Evolutionary conservation across 345 rosid genomes (phyloP).

Genomic region (Microcos paniculata): DNA sequence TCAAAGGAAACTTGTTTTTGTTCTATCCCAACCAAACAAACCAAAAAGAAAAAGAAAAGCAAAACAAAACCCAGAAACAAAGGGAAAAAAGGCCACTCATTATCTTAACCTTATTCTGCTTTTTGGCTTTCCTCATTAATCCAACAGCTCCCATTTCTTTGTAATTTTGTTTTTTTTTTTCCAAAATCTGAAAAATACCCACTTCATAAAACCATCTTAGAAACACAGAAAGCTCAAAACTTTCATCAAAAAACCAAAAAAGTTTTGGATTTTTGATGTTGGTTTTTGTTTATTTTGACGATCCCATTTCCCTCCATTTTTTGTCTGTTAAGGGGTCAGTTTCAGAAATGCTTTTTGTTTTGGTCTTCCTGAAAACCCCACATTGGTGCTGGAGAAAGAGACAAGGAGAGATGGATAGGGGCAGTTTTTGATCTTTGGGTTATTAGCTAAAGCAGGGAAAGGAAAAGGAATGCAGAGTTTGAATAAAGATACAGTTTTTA

Average conservation of each 20-base stretch:
- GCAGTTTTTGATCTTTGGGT: slow-evolving; percentile 9
- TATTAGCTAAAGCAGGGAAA: slow-evolving; percentile 22
- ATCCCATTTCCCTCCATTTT: slow-evolving; percentile 11
- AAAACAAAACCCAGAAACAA: slow-evolving; percentile 25
- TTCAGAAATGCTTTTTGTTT: slow-evolving; percentile 6
- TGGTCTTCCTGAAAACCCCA: slow-evolving; percentile 23
- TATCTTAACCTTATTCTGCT: slow-evolving; percentile 14
- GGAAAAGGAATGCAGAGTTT: slow-evolving; percentile 22
- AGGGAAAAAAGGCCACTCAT: slow-evolving; percentile 18
- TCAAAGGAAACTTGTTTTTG: slow-evolving; percentile 25
- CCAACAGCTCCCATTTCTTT: slow-evolving; percentile 12
- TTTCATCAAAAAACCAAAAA: neutral
- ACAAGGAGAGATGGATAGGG: slow-evolving; percentile 3
- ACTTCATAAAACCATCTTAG: neutral
- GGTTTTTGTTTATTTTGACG: slow-evolving; percentile 1
- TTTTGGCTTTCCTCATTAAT: slow-evolving; percentile 14
- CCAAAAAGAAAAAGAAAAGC: slow-evolving; percentile 10
- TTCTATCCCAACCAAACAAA: slow-evolving; percentile 33
- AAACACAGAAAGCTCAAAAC: neutral
- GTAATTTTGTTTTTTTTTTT: neutral
- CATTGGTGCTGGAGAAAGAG: neutral
- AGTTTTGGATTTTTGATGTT: slow-evolving; percentile 1
- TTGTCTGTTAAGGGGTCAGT: slow-evolving; percentile 9
- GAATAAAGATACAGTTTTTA: neutral
- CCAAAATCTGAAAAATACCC: slow-evolving; percentile 7